These are phyloP conservation scores for Cryptosporidium xiaoi DNA, from an alignment of 169 alveolate species.

Conservation along the genomic window DNA sequence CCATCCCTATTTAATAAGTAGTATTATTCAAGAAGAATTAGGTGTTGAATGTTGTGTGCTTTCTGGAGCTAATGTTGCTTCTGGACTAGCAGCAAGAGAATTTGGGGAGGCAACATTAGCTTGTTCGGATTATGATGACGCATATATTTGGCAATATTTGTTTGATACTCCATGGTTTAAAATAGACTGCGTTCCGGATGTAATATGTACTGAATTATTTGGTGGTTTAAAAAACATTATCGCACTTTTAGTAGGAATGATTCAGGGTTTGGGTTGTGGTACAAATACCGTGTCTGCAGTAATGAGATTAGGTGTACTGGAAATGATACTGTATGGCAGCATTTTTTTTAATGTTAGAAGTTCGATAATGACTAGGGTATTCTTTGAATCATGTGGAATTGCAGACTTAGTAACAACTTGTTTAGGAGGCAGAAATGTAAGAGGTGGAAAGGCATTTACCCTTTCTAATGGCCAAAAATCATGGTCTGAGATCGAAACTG, in stretches of 20 bases:
- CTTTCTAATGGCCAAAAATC: conserved; percentile 82
- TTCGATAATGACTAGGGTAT: conserved; percentile 82
- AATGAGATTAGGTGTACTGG: conserved; percentile 92
- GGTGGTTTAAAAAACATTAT: conserved; percentile 94
- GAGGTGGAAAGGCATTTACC: conserved; percentile 92
- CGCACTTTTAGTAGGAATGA: conserved; percentile 93
- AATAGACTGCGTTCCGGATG: conserved; percentile 88
- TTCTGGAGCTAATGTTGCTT: conserved; percentile 92
- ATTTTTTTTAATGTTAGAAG: conserved; percentile 73
- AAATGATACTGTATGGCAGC: conserved; percentile 77
- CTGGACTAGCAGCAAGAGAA: conserved; percentile 90
- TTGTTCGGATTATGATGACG: conserved; percentile 84
- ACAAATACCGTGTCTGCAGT: conserved; percentile 94
- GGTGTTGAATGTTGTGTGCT: conserved; percentile 84
- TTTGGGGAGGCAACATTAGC: conserved; percentile 95
- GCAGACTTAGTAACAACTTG: conserved; percentile 93
- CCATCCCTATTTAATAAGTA: conserved; percentile 82
- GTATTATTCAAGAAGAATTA: conserved; percentile 79
- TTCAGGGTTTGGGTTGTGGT: conserved; percentile 92
- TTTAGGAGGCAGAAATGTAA: conserved; percentile 91
- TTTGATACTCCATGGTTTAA: conserved; percentile 91
- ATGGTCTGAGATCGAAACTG: conserved; percentile 90
- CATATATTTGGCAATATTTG: conserved; percentile 84
- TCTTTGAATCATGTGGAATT: conserved; percentile 91
- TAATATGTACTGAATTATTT: conserved; percentile 91